Percentiles rank a stretch among this genome's conserved stretches.
Conservation (phyloP, 2,329 filamentous ascomycete genomes). For the Paraphoma sp. region DNA sequence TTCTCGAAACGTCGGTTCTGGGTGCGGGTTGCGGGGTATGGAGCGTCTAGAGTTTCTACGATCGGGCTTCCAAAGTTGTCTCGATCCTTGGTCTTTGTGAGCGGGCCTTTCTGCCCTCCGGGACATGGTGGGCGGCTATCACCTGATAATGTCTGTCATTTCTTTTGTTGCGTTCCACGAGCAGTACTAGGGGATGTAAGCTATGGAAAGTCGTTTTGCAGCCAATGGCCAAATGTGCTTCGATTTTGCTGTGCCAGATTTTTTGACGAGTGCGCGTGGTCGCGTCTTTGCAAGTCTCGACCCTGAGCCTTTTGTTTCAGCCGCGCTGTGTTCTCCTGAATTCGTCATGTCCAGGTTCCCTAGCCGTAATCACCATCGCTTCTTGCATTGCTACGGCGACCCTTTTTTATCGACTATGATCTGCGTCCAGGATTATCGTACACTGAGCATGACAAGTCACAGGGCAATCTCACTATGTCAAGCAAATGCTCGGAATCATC, state of each 20-base stretch:
- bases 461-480: background rate
- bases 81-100: constrained; percentile 19
- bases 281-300: background rate
- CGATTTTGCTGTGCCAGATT: background rate
- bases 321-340: too few species aligned
- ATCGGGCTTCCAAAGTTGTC: constrained; percentile 4
- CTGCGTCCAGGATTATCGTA: background rate
- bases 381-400: background rate
- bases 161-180: constrained; percentile 32
- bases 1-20: constrained; percentile 20
- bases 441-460: background rate
- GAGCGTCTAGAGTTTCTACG: constrained; percentile 5
- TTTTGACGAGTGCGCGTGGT: too few species aligned
- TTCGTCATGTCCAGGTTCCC: too few species aligned
- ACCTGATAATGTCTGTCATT: constrained; percentile 35
- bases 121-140: constrained; percentile 12
- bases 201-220: constrained; percentile 18
- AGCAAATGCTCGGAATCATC: background rate
- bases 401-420: background rate
- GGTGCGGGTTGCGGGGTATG: constrained; percentile 18
- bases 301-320: background rate
- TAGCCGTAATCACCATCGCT: background rate
- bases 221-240: constrained; percentile 11
- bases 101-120: constrained; percentile 13
- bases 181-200: constrained; percentile 32